Conservation (phyloP, 768 basidiomycete genomes). For the Agrocybe chaxingu region DNA sequence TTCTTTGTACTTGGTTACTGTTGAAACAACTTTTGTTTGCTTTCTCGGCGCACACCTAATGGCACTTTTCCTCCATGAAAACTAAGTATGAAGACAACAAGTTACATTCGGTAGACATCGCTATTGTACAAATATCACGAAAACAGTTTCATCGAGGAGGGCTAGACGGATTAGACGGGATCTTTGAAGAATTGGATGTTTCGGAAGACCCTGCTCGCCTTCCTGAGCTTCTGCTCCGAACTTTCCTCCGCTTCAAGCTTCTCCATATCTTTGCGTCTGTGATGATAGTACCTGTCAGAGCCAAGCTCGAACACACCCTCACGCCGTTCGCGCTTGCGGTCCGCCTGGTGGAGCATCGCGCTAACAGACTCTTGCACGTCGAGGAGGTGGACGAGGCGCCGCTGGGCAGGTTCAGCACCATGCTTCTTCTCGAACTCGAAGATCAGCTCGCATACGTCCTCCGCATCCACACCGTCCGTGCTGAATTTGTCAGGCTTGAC, state of each 20-base stretch:
- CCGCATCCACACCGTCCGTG: neutral
- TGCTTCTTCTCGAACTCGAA: conserved; percentile 4
- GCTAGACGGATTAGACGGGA: too few relatives aligned
- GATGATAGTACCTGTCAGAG: neutral
- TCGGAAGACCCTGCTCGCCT: conserved; percentile 13
- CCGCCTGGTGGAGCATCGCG: conserved; percentile 13
- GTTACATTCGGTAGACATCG: too few relatives aligned
- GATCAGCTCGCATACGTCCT: conserved; percentile 9
- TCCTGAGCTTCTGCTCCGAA: conserved; percentile 9
- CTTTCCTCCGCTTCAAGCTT: conserved; percentile 14
- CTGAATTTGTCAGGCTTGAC: neutral
- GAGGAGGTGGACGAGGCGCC: conserved; percentile 20
- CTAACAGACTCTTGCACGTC: conserved; percentile 23
- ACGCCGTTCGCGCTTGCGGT: neutral
- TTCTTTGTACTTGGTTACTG: neutral
- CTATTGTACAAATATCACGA: too few relatives aligned
- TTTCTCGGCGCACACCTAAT: too few relatives aligned
- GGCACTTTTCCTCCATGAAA: too few relatives aligned
- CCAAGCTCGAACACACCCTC: conserved; percentile 6
- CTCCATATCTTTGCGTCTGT: neutral
- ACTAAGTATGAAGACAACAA: too few relatives aligned
- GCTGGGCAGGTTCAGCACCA: neutral
- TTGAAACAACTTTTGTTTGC: too few relatives aligned
- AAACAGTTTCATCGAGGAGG: too few relatives aligned
- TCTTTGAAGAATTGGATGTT: neutral